Percentiles rank a stretch among this genome's conserved stretches.
Conservation (phyloP, 352 stramenopile species). For the Phytopythium vexans region DNA sequence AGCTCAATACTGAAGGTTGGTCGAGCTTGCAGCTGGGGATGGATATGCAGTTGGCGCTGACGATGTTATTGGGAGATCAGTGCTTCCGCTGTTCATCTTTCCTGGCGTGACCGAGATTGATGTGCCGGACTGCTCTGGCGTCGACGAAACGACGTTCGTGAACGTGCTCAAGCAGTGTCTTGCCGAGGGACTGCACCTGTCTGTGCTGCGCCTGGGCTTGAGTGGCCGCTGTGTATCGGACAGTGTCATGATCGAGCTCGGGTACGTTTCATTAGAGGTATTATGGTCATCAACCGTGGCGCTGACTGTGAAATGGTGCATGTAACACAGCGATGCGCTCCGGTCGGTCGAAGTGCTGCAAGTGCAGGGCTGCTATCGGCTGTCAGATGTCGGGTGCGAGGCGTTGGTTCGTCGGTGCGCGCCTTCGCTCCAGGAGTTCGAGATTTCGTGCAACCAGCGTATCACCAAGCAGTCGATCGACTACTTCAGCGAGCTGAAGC, state of each 20-base stretch:
- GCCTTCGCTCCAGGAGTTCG: constrained; percentile 66
- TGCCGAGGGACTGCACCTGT: constrained; percentile 37
- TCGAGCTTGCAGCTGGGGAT: neutral
- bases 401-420: constrained; percentile 63
- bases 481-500: constrained; percentile 64
- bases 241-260: constrained; percentile 64
- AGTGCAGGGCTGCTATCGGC: constrained; percentile 71
- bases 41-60: neutral
- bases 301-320: constrained; percentile 3
- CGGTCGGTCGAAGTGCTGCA: constrained; percentile 62
- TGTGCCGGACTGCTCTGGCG: constrained; percentile 76
- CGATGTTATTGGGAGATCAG: constrained; percentile 10
- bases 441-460: constrained; percentile 81
- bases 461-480: constrained; percentile 75
- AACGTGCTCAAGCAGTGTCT: constrained; percentile 49
- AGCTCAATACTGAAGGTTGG: constrained; percentile 54
- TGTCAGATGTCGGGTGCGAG: constrained; percentile 67
- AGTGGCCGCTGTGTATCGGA: constrained; percentile 77
- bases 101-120: constrained; percentile 79
- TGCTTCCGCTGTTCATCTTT: constrained; percentile 81
- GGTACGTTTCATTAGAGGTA: constrained; percentile 12
- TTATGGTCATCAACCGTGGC: neutral
- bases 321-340: constrained; percentile 36
- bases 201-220: constrained; percentile 59
- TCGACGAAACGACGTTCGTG: constrained; percentile 68